Base-by-base conservation (phyloP, 208 protist genomes). In the Wallacemonas rigidus region DNA sequence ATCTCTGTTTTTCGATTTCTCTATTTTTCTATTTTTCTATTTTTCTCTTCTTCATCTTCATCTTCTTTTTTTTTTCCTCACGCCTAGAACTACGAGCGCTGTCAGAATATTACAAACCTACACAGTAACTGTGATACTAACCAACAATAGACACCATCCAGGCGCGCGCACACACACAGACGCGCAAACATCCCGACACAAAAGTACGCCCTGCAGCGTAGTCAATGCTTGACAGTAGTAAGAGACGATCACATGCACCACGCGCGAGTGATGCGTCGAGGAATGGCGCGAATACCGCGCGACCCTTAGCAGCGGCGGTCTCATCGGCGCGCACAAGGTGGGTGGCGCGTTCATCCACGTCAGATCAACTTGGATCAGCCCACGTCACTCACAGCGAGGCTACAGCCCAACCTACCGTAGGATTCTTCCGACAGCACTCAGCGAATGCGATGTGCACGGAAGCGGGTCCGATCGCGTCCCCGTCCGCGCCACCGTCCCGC, bases 51-150 rank as follows among this genome's bases (percentile, higher is more conserved):
- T 26, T 26, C 45, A 6, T 50, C 12, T 35, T 62, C 55, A 63
- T 41, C 44, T 45, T 36, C 12, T 51, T 72, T 67, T 40, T 67
- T 67, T 47, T 73, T 54, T 2, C 14, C 60, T 53, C 35, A 5
- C 48, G 11, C 11, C 15, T 15, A 57, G 0, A 36, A 64, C 7
- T 64, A 40, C 58, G 15, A 15, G 44, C 36, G 14, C 58, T 44
- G 41, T 47, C 41, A 11, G 6, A 12, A 6, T 50, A 14, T 50
- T 50, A 26, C 26, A 26, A 26, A 26, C 26, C 26, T 26, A 26
- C 26, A 26, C 26, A 26, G 26, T 26, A 26, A 26, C 26, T 26
- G 26, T 26, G 26, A 26, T 26, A 26, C 26, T 26, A 26, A 26
- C 26, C 26, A 26, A 26, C 26, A 26, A 26, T 26, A 26, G 26